A percentile compares a stretch with the other conserved stretches of the same genome.
phyloP scores from a whole-genome alignment of 257 asterid genomes.

The Jacaranda copaia region DNA sequence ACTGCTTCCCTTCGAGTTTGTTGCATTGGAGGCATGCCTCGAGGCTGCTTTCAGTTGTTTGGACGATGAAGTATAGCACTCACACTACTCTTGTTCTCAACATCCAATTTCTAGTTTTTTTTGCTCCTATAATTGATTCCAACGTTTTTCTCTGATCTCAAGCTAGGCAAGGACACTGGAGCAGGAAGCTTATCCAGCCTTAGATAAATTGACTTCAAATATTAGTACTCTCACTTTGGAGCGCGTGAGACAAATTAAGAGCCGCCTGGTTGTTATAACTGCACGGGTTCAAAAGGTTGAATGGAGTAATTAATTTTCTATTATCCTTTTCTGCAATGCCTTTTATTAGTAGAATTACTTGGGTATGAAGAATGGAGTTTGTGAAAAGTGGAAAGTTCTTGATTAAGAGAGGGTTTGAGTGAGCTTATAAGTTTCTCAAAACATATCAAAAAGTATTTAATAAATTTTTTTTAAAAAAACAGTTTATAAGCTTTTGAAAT shows the following conservation, averaged over 20 bases:
- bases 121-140: slow-evolving; percentile 11
- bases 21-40: slow-evolving; percentile 94
- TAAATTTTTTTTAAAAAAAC: too few species aligned
- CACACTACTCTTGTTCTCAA: slow-evolving; percentile 20
- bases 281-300: slow-evolving; percentile 97
- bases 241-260: slow-evolving; percentile 92
- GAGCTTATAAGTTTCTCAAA: too few species aligned
- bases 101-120: background rate
- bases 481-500: too few species aligned
- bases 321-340: slow-evolving; percentile 23
- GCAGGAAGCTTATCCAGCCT: slow-evolving; percentile 97
- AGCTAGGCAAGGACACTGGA: slow-evolving; percentile 91
- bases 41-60: slow-evolving; percentile 95
- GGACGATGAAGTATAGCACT: slow-evolving; percentile 73
- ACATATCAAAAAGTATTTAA: background rate
- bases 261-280: slow-evolving; percentile 93
- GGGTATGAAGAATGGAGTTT: slow-evolving; percentile 5
- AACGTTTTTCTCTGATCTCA: slow-evolving; percentile 29
- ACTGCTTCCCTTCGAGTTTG: slow-evolving; percentile 96
- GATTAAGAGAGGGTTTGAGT: background rate
- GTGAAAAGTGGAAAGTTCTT: slow-evolving; percentile 21
- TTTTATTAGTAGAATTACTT: background rate
- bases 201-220: slow-evolving; percentile 88
- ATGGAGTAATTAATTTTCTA: slow-evolving; percentile 25
- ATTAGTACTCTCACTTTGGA: slow-evolving; percentile 97